Evolutionary conservation across 1,284 basidiomycete species (phyloP).

Genomic region (Ganoderma lingzhi): DNA sequence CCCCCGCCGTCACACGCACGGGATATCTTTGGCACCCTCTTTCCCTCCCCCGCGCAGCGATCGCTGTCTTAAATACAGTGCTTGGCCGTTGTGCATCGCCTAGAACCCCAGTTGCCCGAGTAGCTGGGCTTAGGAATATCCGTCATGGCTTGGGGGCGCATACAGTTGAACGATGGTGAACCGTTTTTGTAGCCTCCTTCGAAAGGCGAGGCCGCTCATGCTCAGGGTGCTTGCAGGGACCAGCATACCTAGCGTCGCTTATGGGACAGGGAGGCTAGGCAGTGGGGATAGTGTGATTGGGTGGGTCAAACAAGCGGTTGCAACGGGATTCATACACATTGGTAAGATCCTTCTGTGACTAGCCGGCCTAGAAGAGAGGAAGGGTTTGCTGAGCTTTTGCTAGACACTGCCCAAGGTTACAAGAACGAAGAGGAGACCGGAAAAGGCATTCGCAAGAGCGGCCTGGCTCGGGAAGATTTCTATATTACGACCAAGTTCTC

Average conservation of each 20-base stretch:
- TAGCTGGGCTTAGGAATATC: neutral
- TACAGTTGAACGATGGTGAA: constrained; percentile 61
- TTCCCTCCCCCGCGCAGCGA: neutral
- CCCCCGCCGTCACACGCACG: neutral
- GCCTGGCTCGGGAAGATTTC: constrained; percentile 43
- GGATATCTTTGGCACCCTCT: neutral
- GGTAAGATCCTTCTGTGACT: constrained; percentile 27
- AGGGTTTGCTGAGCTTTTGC: neutral
- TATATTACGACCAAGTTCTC: constrained; percentile 64
- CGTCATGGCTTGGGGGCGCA: constrained; percentile 56
- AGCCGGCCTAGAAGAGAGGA: neutral
- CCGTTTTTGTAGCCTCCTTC: constrained; percentile 21
- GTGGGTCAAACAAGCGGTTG: constrained; percentile 42
- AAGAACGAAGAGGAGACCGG: constrained; percentile 51
- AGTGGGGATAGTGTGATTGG: constrained; percentile 46
- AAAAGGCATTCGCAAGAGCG: constrained; percentile 46
- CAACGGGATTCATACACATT: constrained; percentile 42
- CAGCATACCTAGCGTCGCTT: constrained; percentile 61
- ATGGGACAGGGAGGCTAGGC: constrained; percentile 60
- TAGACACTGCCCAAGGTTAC: constrained; percentile 46
- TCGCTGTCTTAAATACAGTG: neutral
- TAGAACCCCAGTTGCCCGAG: neutral
- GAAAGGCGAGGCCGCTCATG: neutral
- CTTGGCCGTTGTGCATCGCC: neutral
- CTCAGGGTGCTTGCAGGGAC: constrained; percentile 42